Percentiles rank a stretch among this genome's conserved stretches.
These are phyloP conservation scores for Hypomyces perniciosus DNA, from an alignment of 2,329 filamentous ascomycete species.

Conservation along the genomic window DNA sequence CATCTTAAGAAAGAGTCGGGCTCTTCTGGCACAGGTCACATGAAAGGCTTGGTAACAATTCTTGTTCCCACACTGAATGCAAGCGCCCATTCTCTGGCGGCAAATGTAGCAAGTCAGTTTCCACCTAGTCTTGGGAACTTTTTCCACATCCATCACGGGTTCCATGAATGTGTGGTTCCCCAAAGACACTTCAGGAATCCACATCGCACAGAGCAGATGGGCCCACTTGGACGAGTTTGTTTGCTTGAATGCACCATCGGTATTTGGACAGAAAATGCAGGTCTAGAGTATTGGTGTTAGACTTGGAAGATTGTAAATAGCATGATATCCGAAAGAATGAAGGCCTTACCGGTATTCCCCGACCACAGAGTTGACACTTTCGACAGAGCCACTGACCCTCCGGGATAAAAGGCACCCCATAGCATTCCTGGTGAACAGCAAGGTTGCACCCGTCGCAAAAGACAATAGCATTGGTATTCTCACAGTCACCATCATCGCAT, in stretches of 20 bases:
- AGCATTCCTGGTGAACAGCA: constrained; percentile 97
- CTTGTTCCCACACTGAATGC: constrained; percentile 97
- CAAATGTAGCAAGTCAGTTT: constrained; percentile 94
- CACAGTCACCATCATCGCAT: constrained; percentile 98
- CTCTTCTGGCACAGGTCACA: constrained; percentile 87
- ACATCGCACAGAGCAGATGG: constrained; percentile 92
- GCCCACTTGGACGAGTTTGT: constrained; percentile 96
- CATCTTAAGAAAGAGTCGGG: constrained; percentile 89
- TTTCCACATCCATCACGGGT: constrained; percentile 95
- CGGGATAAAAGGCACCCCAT: constrained; percentile 96
- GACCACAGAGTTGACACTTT: constrained; percentile 91
- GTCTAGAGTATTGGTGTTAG: constrained; percentile 44
- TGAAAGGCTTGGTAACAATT: constrained; percentile 96
- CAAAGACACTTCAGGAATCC: constrained; percentile 95
- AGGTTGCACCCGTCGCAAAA: constrained; percentile 98
- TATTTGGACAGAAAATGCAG: constrained; percentile 98
- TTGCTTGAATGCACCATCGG: constrained; percentile 96
- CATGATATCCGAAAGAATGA: neutral
- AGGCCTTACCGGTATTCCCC: constrained; percentile 69
- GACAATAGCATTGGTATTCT: constrained; percentile 98
- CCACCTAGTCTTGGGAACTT: constrained; percentile 92
- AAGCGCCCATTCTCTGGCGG: constrained; percentile 94
- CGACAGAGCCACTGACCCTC: constrained; percentile 98
- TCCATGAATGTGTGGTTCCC: constrained; percentile 98
- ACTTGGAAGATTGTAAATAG: neutral